Evolutionary conservation across 345 rosid genomes (phyloP).

Genomic region (Kandelia obovata): DNA sequence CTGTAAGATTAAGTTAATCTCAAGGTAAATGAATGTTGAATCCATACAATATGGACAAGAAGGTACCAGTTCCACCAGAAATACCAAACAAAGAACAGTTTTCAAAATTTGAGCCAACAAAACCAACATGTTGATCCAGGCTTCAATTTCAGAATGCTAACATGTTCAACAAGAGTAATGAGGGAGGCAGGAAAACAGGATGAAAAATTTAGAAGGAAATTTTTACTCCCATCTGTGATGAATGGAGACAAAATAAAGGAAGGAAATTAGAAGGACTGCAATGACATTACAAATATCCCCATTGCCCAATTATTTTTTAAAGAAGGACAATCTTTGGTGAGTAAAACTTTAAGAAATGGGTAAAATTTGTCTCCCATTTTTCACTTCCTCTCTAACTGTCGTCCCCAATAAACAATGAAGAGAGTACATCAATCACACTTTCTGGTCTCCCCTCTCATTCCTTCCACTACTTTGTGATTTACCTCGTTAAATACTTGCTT

Average conservation of each 20-base stretch:
- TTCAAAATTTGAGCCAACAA: conserved; percentile 12
- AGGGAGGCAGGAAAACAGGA: not conserved
- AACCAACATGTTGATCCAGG: not conserved
- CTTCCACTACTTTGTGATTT: conserved; percentile 2
- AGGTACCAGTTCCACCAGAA: conserved; percentile 6
- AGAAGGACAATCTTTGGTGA: no score
- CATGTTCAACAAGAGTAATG: not conserved
- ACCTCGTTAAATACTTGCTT: conserved; percentile 95
- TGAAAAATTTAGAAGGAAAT: not conserved
- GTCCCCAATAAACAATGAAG: no score
- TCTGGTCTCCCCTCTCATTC: no score
- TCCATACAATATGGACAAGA: conserved; percentile 4
- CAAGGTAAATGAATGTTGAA: conserved; percentile 9
- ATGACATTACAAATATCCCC: no score
- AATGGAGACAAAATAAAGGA: no score
- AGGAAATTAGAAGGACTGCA: no score
- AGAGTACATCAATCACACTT: no score
- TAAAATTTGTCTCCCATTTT: no score
- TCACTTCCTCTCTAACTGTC: no score
- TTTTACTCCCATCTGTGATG: no score
- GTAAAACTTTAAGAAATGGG: no score
- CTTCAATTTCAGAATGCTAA: conserved; percentile 1
- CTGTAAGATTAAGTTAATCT: conserved; percentile 37
- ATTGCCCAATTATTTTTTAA: no score
- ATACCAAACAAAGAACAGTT: conserved; percentile 12